Conservation (phyloP, 805 yeast genomes). For the Yarrowia divulgata region DNA sequence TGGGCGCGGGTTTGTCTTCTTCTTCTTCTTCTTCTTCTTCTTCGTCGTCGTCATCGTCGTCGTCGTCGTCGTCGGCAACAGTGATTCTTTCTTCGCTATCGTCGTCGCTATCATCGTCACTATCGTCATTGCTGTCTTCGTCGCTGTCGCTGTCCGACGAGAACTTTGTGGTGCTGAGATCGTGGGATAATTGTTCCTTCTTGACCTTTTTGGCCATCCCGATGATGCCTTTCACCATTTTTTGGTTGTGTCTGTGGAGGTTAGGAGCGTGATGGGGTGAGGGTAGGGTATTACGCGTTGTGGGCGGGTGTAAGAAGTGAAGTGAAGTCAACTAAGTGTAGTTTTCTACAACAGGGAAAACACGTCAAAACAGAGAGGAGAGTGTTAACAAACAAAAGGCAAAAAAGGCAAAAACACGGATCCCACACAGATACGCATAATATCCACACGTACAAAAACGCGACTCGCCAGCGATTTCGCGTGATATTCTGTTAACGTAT, state of each 20-base stretch:
- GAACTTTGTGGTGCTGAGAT: background rate
- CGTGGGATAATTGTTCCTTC: background rate
- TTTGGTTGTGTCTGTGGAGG: background rate
- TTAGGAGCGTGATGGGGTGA: background rate
- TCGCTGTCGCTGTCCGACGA: constrained; percentile 3
- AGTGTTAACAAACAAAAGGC: background rate
- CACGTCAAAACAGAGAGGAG: constrained; percentile 1
- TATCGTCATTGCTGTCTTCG: background rate
- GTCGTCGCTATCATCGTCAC: background rate
- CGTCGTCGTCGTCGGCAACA: background rate
- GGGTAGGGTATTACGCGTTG: constrained; percentile 3
- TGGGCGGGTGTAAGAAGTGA: background rate
- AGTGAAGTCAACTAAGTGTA: background rate
- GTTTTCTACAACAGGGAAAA: background rate
- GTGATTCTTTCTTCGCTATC: background rate
- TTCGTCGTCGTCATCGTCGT: background rate
- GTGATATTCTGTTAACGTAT: no score
- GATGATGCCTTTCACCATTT: background rate
- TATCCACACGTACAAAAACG: no score
- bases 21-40: background rate
- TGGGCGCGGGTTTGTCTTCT: no score
- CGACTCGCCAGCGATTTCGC: no score
- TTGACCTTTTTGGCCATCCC: constrained; percentile 1
- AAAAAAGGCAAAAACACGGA: background rate
- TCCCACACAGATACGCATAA: no score